Conservation (phyloP, 1,284 basidiomycete genomes). For the Ustilago loliicola region DNA sequence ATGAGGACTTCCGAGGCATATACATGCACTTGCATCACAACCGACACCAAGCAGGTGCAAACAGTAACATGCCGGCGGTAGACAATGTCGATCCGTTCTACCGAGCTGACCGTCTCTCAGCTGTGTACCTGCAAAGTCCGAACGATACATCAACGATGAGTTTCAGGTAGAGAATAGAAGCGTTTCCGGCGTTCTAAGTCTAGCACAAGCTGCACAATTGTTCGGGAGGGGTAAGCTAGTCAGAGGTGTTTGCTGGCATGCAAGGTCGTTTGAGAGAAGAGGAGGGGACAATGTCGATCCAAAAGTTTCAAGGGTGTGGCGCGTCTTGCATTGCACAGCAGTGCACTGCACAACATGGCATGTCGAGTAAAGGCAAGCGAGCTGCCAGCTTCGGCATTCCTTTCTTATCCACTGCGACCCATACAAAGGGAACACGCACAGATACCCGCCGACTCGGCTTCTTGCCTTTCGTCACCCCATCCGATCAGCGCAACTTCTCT, state of each 20-base stretch:
- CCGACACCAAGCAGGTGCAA: background rate
- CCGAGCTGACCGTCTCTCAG: background rate
- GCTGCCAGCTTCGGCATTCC: constrained; percentile 4
- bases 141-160: no score
- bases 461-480: background rate
- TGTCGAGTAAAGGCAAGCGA: background rate
- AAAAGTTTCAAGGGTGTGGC: no score
- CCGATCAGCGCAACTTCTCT: background rate
- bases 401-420: background rate
- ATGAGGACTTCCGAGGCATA: constrained; percentile 21
- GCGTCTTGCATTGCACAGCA: no score
- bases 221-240: no score
- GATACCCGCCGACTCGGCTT: constrained; percentile 10
- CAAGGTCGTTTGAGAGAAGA: no score
- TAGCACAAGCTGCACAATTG: background rate
- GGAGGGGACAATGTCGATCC: no score
- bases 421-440: background rate
- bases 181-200: background rate
- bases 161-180: no score
- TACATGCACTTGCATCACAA: constrained; percentile 17
- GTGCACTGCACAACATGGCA: background rate
- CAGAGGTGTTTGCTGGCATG: no score
- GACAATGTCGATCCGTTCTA: background rate
- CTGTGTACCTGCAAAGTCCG: background rate
- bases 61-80: background rate